Conservation (phyloP, 2,329 filamentous ascomycete genomes). For the Penicillium sp. region DNA sequence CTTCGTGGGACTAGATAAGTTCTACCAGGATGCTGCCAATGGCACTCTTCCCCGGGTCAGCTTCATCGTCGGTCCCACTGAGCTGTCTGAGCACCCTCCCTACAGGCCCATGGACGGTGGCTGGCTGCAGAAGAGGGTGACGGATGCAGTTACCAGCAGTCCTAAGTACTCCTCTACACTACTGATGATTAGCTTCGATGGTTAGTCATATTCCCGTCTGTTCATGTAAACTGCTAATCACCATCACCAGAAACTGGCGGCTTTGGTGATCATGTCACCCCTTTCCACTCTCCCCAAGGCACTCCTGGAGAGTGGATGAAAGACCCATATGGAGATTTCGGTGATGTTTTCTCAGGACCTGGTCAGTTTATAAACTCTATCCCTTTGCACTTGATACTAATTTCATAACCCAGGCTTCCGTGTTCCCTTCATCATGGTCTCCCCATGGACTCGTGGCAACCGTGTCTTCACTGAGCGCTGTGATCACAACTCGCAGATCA, state of each 20-base stretch:
- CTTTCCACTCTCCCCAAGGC: slow-evolving; percentile 54
- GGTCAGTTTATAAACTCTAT: slow-evolving; percentile 25
- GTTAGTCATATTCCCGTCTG: slow-evolving; percentile 25
- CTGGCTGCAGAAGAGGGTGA: slow-evolving; percentile 59
- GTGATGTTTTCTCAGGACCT: slow-evolving; percentile 50
- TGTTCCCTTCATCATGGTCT: slow-evolving; percentile 60
- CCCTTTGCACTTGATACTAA: background rate
- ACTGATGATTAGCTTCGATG: slow-evolving; percentile 57
- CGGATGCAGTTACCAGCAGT: slow-evolving; percentile 56
- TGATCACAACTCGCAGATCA: slow-evolving; percentile 61
- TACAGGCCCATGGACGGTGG: slow-evolving; percentile 59
- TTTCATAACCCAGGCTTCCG: slow-evolving; percentile 46
- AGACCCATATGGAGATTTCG: slow-evolving; percentile 48
- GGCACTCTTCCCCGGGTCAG: slow-evolving; percentile 58
- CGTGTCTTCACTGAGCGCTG: slow-evolving; percentile 59
- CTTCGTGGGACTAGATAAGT: slow-evolving; percentile 53
- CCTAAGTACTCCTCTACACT: slow-evolving; percentile 55
- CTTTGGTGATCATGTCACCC: slow-evolving; percentile 60
- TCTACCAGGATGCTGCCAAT: slow-evolving; percentile 55
- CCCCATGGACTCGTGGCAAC: slow-evolving; percentile 59
- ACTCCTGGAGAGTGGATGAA: slow-evolving; percentile 60
- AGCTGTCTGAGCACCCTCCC: slow-evolving; percentile 60
- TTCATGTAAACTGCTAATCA: slow-evolving; percentile 1
- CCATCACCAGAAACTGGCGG: slow-evolving; percentile 54
- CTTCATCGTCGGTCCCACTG: slow-evolving; percentile 55